A percentile compares a stretch with the other conserved stretches of the same genome.
These are phyloP conservation scores for Linanthus parryae DNA, from an alignment of 148 eudicot species.

Conservation along the genomic window DNA sequence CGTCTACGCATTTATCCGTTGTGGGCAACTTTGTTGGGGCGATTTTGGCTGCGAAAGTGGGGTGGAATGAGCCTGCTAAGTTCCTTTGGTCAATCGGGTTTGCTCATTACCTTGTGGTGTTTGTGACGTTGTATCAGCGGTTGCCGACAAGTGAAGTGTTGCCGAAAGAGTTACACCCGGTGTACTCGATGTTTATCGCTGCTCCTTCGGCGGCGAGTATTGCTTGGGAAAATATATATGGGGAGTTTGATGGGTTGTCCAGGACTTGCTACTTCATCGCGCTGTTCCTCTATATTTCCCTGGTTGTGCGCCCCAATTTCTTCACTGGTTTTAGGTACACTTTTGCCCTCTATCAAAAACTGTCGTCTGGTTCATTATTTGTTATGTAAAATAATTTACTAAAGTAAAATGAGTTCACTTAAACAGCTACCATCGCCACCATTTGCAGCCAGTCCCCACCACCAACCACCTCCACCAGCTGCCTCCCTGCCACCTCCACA, in stretches of 20 bases:
- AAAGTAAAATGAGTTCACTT: too few species aligned
- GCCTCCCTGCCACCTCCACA: too few species aligned
- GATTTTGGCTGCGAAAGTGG: constrained; percentile 72
- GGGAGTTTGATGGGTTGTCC: constrained; percentile 77
- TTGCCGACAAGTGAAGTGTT: constrained; percentile 83
- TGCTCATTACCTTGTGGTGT: constrained; percentile 84
- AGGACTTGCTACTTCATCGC: constrained; percentile 95
- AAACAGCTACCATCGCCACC: too few species aligned
- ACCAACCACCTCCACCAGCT: too few species aligned
- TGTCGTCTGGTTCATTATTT: too few species aligned
- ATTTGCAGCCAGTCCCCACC: too few species aligned
- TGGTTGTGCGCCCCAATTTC: constrained; percentile 76
- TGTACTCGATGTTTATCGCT: constrained; percentile 91
- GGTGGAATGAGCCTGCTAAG: constrained; percentile 84
- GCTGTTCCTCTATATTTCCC: constrained; percentile 65
- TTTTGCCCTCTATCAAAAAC: too few species aligned
- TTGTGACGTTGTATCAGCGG: constrained; percentile 89
- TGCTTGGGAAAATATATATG: constrained; percentile 86
- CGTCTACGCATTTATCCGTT: constrained; percentile 81
- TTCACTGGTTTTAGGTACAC: constrained; percentile 79
- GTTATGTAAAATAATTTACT: too few species aligned
- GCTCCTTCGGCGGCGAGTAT: constrained; percentile 92
- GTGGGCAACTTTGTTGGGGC: constrained; percentile 96
- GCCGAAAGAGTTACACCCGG: constrained; percentile 96
- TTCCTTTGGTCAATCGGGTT: constrained; percentile 92